These are phyloP conservation scores for Aspergillus uvarum DNA, from an alignment of 2,329 filamentous ascomycete species.

Conservation along the genomic window DNA sequence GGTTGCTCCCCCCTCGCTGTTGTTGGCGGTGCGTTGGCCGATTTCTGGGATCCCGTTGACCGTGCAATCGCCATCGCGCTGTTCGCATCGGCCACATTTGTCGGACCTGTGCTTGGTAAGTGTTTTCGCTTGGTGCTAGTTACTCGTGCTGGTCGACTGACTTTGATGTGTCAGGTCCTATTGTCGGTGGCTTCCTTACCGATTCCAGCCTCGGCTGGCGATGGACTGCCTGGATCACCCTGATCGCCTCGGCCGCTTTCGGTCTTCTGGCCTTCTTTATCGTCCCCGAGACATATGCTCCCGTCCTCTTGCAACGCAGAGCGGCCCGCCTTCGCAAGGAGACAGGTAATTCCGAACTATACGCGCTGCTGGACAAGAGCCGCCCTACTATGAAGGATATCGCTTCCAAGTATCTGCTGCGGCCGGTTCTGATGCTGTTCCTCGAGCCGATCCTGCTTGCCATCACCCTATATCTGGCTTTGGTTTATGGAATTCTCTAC, in stretches of 20 bases:
- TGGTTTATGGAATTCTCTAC: slow-evolving; percentile 41
- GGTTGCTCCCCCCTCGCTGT: slow-evolving; percentile 53
- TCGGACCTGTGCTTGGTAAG: slow-evolving; percentile 48
- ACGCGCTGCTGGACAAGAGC: slow-evolving; percentile 47
- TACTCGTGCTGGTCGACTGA: neutral
- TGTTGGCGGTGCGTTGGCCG: slow-evolving; percentile 49
- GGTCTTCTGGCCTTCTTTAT: slow-evolving; percentile 45
- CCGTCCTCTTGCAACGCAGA: slow-evolving; percentile 49
- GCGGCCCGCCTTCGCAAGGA: slow-evolving; percentile 49
- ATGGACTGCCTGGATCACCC: slow-evolving; percentile 58
- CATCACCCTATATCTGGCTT: slow-evolving; percentile 47
- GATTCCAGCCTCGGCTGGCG: slow-evolving; percentile 55
- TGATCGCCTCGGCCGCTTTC: slow-evolving; percentile 50
- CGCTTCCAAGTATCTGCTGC: slow-evolving; percentile 46
- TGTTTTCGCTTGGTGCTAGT: neutral
- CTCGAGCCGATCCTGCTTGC: slow-evolving; percentile 51
- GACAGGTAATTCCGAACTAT: slow-evolving; percentile 48
- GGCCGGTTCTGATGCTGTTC: slow-evolving; percentile 49
- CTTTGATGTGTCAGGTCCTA: slow-evolving; percentile 33
- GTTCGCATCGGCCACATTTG: slow-evolving; percentile 50
- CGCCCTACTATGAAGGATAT: slow-evolving; percentile 41
- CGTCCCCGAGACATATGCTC: slow-evolving; percentile 54
- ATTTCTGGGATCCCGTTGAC: slow-evolving; percentile 51
- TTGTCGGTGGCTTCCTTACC: slow-evolving; percentile 53
- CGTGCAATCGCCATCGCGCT: slow-evolving; percentile 47